Percentiles rank a stretch among this genome's conserved stretches.
phyloP scores from a whole-genome alignment of 305 asterid genomes.

The Striga hermonthica region DNA sequence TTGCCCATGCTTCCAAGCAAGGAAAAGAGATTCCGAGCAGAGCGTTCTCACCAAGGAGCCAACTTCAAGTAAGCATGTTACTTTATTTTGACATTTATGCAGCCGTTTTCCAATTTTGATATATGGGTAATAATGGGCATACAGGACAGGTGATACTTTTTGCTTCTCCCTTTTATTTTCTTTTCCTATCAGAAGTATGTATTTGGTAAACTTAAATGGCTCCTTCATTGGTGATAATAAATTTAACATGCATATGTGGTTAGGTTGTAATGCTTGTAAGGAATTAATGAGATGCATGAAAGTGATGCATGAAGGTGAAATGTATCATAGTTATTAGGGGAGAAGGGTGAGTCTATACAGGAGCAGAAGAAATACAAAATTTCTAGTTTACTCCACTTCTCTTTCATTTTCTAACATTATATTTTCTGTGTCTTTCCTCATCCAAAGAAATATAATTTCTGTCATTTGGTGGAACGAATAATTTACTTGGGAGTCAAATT shows the following conservation, averaged over 20 bases:
- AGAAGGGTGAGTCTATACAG: too few species aligned
- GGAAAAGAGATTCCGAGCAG: slow-evolving; percentile 53
- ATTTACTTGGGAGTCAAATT: slow-evolving; percentile 5
- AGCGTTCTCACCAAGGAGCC: slow-evolving; percentile 64
- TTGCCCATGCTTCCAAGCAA: slow-evolving; percentile 87
- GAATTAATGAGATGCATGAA: too few species aligned
- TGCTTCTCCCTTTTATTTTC: background rate
- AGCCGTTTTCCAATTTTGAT: slow-evolving; percentile 9
- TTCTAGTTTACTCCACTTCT: background rate
- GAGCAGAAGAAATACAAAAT: background rate
- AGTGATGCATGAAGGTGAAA: too few species aligned
- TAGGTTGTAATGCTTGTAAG: too few species aligned
- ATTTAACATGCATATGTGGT: background rate
- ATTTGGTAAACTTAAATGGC: too few species aligned
- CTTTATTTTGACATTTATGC: slow-evolving; percentile 20
- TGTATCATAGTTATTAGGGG: too few species aligned
- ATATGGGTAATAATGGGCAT: background rate
- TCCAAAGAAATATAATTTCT: background rate
- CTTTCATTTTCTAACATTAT: background rate
- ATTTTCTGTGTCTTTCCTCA: background rate
- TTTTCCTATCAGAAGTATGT: too few species aligned
- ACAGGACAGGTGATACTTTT: background rate
- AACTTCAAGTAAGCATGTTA: slow-evolving; percentile 63
- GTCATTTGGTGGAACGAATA: slow-evolving; percentile 3
- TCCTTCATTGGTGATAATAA: too few species aligned